A percentile compares a stretch with the other conserved stretches of the same genome.
phyloP scores from a whole-genome alignment of 2,329 filamentous ascomycete genomes.

The Colletotrichum nymphaeae region DNA sequence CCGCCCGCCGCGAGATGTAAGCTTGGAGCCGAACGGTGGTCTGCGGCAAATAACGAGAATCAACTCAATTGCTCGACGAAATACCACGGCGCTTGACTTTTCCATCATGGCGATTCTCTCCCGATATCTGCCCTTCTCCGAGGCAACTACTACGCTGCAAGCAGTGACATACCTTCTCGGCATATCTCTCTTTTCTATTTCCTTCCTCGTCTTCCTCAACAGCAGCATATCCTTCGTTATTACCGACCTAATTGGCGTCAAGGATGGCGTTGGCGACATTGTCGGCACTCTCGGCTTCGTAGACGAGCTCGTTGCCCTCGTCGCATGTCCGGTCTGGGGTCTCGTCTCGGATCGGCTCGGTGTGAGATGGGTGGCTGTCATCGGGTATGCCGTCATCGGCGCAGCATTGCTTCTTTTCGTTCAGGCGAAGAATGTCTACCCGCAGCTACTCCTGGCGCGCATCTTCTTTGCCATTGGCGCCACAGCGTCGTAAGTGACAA shows the following conservation, averaged over 20 bases:
- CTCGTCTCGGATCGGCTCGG: conserved; percentile 81
- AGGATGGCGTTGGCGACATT: conserved; percentile 79
- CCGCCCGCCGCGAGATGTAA: conserved; percentile 30
- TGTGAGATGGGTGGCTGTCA: conserved; percentile 77
- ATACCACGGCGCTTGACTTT: conserved; percentile 5
- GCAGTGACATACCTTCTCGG: conserved; percentile 82
- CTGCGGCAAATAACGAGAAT: conserved; percentile 27
- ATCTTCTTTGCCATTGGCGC: conserved; percentile 91
- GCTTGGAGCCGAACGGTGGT: conserved; percentile 19
- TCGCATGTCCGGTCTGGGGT: conserved; percentile 85
- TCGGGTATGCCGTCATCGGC: conserved; percentile 86
- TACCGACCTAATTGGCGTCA: conserved; percentile 82
- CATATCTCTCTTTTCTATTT: conserved; percentile 87
- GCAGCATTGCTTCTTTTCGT: conserved; percentile 83
- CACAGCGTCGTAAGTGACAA: conserved; percentile 76
- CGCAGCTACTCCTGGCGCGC: conserved; percentile 85
- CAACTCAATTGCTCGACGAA: conserved; percentile 21
- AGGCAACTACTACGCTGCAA: conserved; percentile 69
- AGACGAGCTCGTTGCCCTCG: conserved; percentile 83
- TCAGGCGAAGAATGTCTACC: conserved; percentile 88
- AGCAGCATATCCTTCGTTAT: conserved; percentile 87
- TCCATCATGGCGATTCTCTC: conserved; percentile 44
- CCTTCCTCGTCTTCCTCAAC: conserved; percentile 91
- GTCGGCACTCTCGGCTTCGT: conserved; percentile 88
- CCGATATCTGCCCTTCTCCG: conserved; percentile 67